These are phyloP conservation scores for Euryodendron excelsum DNA, from an alignment of 148 eudicot species.

Conservation along the genomic window DNA sequence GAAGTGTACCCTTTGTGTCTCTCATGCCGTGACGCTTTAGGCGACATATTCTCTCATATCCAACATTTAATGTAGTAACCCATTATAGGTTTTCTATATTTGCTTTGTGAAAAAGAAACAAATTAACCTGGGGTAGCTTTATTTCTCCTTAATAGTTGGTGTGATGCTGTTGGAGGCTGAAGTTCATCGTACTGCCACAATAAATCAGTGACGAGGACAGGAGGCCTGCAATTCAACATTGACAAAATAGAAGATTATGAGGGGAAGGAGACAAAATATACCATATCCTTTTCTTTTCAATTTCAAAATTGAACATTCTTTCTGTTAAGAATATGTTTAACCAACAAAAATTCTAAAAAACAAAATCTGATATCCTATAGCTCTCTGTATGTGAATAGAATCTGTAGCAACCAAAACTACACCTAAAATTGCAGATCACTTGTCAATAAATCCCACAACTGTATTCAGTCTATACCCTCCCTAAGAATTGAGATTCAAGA, in stretches of 20 bases:
- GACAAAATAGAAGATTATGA: not conserved
- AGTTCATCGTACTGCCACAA: conserved; percentile 62
- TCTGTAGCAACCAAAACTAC: not conserved
- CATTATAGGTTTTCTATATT: not conserved
- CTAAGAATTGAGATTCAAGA: not conserved
- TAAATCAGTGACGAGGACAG: conserved; percentile 85
- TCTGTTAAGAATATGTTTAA: not conserved
- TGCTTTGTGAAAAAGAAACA: conserved; percentile 12
- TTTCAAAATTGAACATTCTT: not conserved
- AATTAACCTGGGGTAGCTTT: conserved; percentile 56
- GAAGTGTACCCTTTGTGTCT: not conserved
- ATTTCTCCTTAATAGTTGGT: conserved; percentile 51
- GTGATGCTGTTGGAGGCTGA: conserved; percentile 43
- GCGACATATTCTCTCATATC: not conserved
- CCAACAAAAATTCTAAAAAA: not conserved
- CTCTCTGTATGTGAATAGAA: not conserved
- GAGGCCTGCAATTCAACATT: conserved; percentile 60
- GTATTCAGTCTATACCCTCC: not conserved
- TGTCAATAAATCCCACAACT: not conserved
- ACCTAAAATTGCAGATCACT: not conserved
- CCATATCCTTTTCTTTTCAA: not conserved
- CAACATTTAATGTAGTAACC: not conserved
- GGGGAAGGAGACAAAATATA: not conserved
- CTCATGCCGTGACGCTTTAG: not conserved
- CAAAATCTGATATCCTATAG: not conserved